Evolutionary conservation across 2,329 filamentous ascomycete species (phyloP), one percentile per base, ranked within the genome.

Genomic region (Blastomyces gilchristii): DNA sequence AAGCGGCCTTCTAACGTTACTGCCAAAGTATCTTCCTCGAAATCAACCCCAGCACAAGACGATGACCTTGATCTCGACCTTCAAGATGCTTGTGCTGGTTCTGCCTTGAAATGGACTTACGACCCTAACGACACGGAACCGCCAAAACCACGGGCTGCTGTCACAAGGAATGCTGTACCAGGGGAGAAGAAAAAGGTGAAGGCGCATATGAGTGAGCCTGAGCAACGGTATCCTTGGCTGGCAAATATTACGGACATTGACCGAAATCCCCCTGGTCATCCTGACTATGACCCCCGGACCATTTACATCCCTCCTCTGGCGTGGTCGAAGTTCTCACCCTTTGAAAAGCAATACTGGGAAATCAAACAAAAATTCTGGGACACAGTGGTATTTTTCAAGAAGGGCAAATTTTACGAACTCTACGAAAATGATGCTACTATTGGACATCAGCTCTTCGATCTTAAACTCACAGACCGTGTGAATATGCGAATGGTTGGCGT

Each of bases 401-500:
- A 99, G 80, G 94, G 94, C 71, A 99, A 99, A 71, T 99, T 99
- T 76, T 99, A 97, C 72, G 94, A 99, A 74, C 82, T 99, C 0
- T 99, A 97, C 71, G 94, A 99, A 74, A 96, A 97, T 65, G 94
- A 99, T 76, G 94, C 94, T 5, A 96, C 93, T 0, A 87, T 97
- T 63, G 94, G 94, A 4, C 92, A 99, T 72, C 94, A 97, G 74
- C 81, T 97, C 18, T 99, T 99, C 70, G 94, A 99, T 74, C 83
- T 99, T 63, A 99, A 99, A 78, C 87, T 99, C 73, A 99, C 94
- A 0, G 94, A 99, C 70, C 85, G 94, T 62, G 94, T 99, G 74
- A 99, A 99, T 74, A 99, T 99, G 94, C 89, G 93, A 68, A 99
- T 99, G 94, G 94, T 97, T 1, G 94, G 94, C 65, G 94, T 99